Evolutionary conservation across 177 flowering plant species (phyloP).

Genomic region (Vitis hybrid): DNA sequence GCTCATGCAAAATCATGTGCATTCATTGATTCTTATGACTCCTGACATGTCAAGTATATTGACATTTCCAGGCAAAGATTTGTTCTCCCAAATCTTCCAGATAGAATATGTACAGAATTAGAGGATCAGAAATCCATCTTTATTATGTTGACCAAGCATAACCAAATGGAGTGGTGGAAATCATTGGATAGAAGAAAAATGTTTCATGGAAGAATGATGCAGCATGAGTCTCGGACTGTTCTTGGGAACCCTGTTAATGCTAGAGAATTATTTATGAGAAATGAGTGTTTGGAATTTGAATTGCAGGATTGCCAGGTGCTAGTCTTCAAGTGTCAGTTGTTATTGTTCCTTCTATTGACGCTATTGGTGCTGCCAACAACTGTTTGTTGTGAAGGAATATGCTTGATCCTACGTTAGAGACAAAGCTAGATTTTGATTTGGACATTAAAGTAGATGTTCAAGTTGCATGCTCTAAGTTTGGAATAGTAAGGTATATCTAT

Average conservation of each 20-base stretch:
- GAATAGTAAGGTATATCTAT: too few species aligned
- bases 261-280: conserved; percentile 81
- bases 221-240: conserved; percentile 65
- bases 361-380: too few species aligned
- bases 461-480: too few species aligned
- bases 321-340: too few species aligned
- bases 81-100: conserved; percentile 77
- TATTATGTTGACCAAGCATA: conserved; percentile 6
- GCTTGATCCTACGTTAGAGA: too few species aligned
- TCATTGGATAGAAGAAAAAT: conserved; percentile 46
- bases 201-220: conserved; percentile 82
- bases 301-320: conserved; percentile 24
- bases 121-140: conserved; percentile 9
- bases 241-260: conserved; percentile 81
- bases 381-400: too few species aligned
- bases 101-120: conserved; percentile 48
- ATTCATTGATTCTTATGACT: conserved; percentile 79
- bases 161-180: conserved; percentile 15
- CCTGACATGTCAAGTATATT: conserved; percentile 62
- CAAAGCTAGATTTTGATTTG: too few species aligned
- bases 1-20: conserved; percentile 85
- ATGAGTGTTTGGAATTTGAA: conserved; percentile 64
- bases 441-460: too few species aligned
- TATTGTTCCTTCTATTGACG: too few species aligned
- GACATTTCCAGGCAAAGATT: conserved; percentile 82